Evolutionary conservation across 768 basidiomycete species (phyloP), one percentile per base, ranked within the genome.

Genomic region (Cubamyces sp.): DNA sequence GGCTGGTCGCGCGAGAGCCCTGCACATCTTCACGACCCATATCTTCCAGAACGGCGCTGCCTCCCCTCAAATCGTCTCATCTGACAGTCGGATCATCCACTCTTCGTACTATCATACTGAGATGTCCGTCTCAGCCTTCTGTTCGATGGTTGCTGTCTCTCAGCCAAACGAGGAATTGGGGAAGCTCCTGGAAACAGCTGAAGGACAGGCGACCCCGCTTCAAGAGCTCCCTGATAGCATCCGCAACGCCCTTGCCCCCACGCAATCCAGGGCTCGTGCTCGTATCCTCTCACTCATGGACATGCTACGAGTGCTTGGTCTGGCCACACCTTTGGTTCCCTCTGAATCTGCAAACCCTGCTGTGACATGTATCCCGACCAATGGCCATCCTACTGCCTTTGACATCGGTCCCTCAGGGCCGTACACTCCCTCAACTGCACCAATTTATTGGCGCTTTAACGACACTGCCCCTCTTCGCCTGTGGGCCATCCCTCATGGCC

Each of bases 381-480:
- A 74, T 7, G 76, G 76, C 1, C 77, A 82, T 65, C 81, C 84
- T 21, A 75, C 74, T 2, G 66, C 78, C 5, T 87, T 85, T 62
- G 81, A 82, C 30, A 62, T 73, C n/a, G 75, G 77, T 19, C 69
- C 78, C 0, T 65, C 74, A 25, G 79, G 81, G 19, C 78, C 75
- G 14, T 82, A 82, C 79, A 79, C 77, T 26, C 67, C 82, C 8
- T 71, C 75, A 55, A 65, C 74, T n/a, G 82, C 84, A 0, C 88
- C 90, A 0, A 69, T 69, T 1, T 90, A 87, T 73, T 93, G 89
- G 87, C 75, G 80, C 40, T 84, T 92, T 66, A 81, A 81, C 50
- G 71, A 76, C 15, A 66, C 68, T 11, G 87, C 83, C 2, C 83
- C 89, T 0, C 67, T 92, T 7, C 79, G 84, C 70, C 74, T 86